Percentiles rank a stretch among this genome's conserved stretches.
phyloP scores from a whole-genome alignment of 2,329 filamentous ascomycete genomes.

The Akanthomyces uredinophilus region DNA sequence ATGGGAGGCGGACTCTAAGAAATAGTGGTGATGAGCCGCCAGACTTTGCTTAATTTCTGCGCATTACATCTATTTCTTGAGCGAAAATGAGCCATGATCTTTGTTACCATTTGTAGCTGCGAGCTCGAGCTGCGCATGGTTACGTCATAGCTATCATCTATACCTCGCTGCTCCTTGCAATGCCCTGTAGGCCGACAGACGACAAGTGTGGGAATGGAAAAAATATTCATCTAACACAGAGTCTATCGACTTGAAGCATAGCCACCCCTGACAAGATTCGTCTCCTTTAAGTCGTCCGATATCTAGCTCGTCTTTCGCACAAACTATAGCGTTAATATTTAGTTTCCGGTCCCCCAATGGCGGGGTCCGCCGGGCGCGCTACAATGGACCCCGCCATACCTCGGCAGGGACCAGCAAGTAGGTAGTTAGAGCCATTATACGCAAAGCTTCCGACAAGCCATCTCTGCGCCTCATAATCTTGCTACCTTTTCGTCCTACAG shows the following conservation, averaged over 20 bases:
- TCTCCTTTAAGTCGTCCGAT: too few species aligned
- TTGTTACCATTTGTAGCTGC: too few species aligned
- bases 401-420: background rate
- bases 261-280: too few species aligned
- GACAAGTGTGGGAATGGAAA: too few species aligned
- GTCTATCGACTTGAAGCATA: too few species aligned
- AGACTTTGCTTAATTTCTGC: background rate
- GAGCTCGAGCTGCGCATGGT: too few species aligned
- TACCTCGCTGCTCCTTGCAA: too few species aligned
- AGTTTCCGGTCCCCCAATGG: background rate
- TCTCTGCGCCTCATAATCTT: background rate
- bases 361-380: background rate
- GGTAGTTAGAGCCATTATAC: background rate
- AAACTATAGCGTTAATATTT: background rate
- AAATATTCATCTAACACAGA: too few species aligned
- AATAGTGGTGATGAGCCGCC: background rate
- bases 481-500: background rate
- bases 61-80: too few species aligned
- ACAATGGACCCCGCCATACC: conserved; percentile 3
- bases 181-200: too few species aligned
- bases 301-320: background rate
- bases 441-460: background rate
- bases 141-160: too few species aligned
- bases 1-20: background rate
- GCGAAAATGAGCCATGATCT: too few species aligned